A percentile compares a stretch with the other conserved stretches of the same genome.
phyloP scores from a whole-genome alignment of 305 asterid genomes.

The Nicotiana rustica region DNA sequence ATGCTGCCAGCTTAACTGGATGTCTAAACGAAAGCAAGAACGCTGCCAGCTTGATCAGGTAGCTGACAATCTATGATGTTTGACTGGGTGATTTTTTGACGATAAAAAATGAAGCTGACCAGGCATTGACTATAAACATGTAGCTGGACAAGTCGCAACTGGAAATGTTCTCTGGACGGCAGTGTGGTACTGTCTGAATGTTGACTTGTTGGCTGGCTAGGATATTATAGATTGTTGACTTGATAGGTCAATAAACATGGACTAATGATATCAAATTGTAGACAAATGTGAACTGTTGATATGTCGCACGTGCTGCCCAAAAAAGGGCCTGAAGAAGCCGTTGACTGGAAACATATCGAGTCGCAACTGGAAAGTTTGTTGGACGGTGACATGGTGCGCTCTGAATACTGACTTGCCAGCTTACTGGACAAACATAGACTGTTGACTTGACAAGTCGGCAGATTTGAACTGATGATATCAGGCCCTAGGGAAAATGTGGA shows the following conservation, averaged over 20 bases:
- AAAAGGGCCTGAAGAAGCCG: background rate
- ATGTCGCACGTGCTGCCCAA: slow-evolving; percentile 11
- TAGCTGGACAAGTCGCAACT: background rate
- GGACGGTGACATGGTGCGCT: too few species aligned
- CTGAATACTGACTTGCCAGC: too few species aligned
- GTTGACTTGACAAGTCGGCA: too few species aligned
- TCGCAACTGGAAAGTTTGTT: too few species aligned
- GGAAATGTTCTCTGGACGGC: background rate
- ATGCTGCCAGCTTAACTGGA: background rate
- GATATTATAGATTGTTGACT: background rate
- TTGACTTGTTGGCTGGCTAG: background rate
- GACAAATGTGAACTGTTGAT: background rate
- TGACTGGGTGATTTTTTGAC: background rate
- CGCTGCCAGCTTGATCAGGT: background rate
- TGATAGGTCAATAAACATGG: background rate
- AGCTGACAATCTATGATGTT: background rate
- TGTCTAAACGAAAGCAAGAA: background rate
- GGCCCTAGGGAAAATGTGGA: too few species aligned
- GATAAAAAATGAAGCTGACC: background rate
- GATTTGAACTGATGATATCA: too few species aligned
- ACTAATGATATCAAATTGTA: background rate
- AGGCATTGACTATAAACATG: background rate
- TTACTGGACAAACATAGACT: too few species aligned
- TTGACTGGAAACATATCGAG: too few species aligned
- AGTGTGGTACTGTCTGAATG: slow-evolving; percentile 1